Base-by-base conservation (phyloP, 1,284 basidiomycete species). In the Cutaneotrichosporon sp. region DNA sequence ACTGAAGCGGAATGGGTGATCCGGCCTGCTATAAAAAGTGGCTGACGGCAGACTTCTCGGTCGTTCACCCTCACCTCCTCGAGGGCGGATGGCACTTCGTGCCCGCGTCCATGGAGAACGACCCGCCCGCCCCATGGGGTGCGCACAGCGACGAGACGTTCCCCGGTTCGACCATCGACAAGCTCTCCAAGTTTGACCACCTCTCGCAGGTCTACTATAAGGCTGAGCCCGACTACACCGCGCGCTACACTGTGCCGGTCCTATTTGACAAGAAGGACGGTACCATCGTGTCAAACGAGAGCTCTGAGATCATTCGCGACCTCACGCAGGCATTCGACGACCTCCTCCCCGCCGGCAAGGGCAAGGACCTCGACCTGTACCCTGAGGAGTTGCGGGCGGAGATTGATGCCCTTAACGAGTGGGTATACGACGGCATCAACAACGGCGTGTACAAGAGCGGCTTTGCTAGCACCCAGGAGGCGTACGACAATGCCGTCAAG, bases 261-360 rank as follows among this genome's bases (percentile, higher is more conserved):
- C 83, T 98, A 1, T 99, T 93, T 92, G 97, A 98, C 83, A 96
- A 89, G 83, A 91, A 97, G 81, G 83, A 80, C 47, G 81, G 89
- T 63, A 92, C 90, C 42, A 91, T 99, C 70, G 97, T 99, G 62
- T 97, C 91, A 83, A 99, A 97, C 79, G 94, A 97, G 78, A 91
- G 89, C 69, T 88, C 89, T 0, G 93, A 97, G 81, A 94, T 98
- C 73, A 93, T 98, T 72, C 88, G 96, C 61, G 90, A 94, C 53
- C 86, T 97, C 81, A 97, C 97, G 80, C 84, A 85, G 26, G 78
- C 85, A 9, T 96, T 97, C 82, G 88, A 96, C 78, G 82, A 87
- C 7, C 70, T 89, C 26, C 66, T 96, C 5, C 84, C 89, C 0
- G 77, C 83, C 2, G 77, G 74, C 7, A 86, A 90, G 13, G 86